These are phyloP conservation scores for Paramecium octaurelia DNA, from an alignment of 73 alveolate genomes.

Conservation along the genomic window DNA sequence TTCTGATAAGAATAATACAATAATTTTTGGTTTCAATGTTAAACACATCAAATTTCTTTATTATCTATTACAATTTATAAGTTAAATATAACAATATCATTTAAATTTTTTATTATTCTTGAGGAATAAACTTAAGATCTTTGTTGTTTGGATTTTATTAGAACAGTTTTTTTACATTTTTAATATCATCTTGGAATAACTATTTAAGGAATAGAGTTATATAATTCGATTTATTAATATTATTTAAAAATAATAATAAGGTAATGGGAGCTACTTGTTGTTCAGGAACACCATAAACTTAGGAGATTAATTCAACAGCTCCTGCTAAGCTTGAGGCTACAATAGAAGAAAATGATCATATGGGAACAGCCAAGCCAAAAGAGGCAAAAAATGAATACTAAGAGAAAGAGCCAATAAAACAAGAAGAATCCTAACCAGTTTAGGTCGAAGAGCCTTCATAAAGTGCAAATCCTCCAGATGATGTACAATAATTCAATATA, in stretches of 20 bases:
- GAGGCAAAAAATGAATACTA: not conserved
- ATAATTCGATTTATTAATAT: not conserved
- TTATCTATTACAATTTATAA: not conserved
- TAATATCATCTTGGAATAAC: not conserved
- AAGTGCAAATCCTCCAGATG: not conserved
- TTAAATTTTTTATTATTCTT: not conserved
- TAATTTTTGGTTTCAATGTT: not conserved
- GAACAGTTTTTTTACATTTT: not conserved
- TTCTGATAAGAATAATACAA: not conserved
- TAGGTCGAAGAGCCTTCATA: not conserved
- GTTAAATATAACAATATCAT: not conserved
- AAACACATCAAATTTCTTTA: not conserved
- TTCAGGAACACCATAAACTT: not conserved
- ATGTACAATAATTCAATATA: not conserved
- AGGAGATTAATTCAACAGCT: not conserved
- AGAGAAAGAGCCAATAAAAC: not conserved
- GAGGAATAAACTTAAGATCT: not conserved
- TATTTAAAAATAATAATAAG: not conserved
- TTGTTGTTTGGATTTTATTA: not conserved
- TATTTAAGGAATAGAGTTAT: not conserved
- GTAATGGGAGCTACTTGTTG: constrained; percentile 28
- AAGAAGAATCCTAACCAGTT: not conserved
- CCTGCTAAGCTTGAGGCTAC: not conserved
- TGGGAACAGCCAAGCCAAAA: not conserved
- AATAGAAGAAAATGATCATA: not conserved